These are phyloP conservation scores for Catunica adiposa DNA, from an alignment of 2,329 filamentous ascomycete genomes.

Conservation along the genomic window DNA sequence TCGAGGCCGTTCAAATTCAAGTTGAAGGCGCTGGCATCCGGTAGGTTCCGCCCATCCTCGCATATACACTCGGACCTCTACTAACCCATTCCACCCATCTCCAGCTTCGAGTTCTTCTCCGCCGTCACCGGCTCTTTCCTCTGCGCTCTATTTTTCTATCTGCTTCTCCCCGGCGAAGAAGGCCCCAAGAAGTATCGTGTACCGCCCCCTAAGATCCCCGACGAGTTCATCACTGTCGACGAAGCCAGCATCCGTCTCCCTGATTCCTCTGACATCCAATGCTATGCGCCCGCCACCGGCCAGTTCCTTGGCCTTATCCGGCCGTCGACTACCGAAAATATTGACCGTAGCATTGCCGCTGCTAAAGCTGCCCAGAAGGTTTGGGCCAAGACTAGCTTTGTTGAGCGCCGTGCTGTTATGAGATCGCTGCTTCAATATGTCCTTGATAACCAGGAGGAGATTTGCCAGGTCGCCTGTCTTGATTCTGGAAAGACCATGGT, in stretches of 20 bases:
- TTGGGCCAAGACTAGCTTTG: slow-evolving; percentile 68
- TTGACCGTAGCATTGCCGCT: slow-evolving; percentile 61
- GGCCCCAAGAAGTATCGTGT: slow-evolving; percentile 43
- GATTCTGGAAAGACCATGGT: slow-evolving; percentile 95
- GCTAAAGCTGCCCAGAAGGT: slow-evolving; percentile 56
- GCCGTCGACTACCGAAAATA: slow-evolving; percentile 56
- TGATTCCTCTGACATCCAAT: slow-evolving; percentile 55
- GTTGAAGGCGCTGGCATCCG: slow-evolving; percentile 8
- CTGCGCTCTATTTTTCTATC: slow-evolving; percentile 20
- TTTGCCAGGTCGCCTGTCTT: slow-evolving; percentile 69
- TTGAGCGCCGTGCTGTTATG: slow-evolving; percentile 61
- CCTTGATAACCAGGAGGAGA: slow-evolving; percentile 74
- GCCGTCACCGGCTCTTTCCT: slow-evolving; percentile 20
- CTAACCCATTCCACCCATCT: not conserved
- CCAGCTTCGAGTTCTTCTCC: slow-evolving; percentile 19
- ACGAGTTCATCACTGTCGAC: slow-evolving; percentile 40
- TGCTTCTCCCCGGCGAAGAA: slow-evolving; percentile 20
- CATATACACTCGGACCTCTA: not conserved
- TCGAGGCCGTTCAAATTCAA: slow-evolving; percentile 6
- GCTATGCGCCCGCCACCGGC: slow-evolving; percentile 81
- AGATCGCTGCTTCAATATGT: slow-evolving; percentile 67
- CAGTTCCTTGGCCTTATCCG: slow-evolving; percentile 63
- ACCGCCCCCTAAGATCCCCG: slow-evolving; percentile 42
- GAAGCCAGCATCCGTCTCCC: slow-evolving; percentile 46
- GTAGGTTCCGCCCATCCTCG: slow-evolving; percentile 4